These are phyloP conservation scores for Rubus parviflorus DNA, from an alignment of 306 rosid genomes.

Conservation along the genomic window DNA sequence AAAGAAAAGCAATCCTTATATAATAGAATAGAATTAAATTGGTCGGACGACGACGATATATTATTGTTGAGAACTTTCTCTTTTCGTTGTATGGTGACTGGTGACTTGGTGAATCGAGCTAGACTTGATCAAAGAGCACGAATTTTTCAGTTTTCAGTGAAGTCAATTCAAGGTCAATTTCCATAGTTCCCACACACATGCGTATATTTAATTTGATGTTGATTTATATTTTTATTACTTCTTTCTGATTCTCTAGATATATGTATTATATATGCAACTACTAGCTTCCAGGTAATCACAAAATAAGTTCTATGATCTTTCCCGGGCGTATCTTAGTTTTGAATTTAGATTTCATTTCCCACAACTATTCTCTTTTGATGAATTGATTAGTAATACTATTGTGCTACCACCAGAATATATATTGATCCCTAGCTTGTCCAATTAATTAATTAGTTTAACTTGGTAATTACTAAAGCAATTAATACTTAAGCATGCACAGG, in stretches of 20 bases:
- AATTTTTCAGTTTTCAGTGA: background rate
- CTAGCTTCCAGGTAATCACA: constrained; percentile 6
- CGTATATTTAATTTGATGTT: background rate
- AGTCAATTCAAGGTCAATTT: constrained; percentile 4
- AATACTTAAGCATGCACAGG: background rate
- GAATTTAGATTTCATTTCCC: background rate
- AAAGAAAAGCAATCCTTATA: no score
- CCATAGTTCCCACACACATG: background rate
- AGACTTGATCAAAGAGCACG: background rate
- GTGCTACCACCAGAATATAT: background rate
- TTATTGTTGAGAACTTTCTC: constrained; percentile 9
- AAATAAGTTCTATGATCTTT: background rate
- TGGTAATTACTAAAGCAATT: background rate
- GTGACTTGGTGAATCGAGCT: background rate
- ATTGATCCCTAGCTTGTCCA: background rate
- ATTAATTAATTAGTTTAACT: background rate
- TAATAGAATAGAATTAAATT: no score
- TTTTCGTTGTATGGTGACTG: background rate
- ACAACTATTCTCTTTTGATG: background rate
- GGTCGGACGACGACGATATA: background rate
- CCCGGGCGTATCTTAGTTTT: background rate
- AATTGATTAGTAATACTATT: background rate
- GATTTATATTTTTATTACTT: background rate
- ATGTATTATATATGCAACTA: no score
- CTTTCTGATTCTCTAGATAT: background rate